Conservation (phyloP, 495 filamentous ascomycete genomes). For the Penicillium odoratum region DNA sequence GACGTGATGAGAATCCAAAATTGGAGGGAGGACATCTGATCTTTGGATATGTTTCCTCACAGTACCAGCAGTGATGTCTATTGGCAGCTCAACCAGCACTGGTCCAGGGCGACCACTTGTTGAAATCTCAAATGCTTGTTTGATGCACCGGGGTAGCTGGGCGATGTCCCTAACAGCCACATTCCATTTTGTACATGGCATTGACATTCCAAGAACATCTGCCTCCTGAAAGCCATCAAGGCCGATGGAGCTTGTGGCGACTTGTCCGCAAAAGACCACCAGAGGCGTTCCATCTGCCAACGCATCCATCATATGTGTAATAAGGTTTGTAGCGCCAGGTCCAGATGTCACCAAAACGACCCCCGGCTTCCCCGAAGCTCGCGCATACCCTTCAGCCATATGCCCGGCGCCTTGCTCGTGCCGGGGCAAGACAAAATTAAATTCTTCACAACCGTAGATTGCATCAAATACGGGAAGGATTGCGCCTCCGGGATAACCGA, state of each 20-base stretch:
- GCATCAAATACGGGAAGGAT: slow-evolving; percentile 59
- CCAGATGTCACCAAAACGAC: slow-evolving; percentile 65
- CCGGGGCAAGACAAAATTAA: slow-evolving; percentile 60
- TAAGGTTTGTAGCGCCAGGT: slow-evolving; percentile 63
- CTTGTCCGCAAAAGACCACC: slow-evolving; percentile 64
- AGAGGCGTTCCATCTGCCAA: slow-evolving; percentile 62
- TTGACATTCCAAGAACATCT: slow-evolving; percentile 61
- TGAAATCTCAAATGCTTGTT: slow-evolving; percentile 65
- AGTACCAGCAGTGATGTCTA: slow-evolving; percentile 57
- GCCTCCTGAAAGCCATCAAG: slow-evolving; percentile 65
- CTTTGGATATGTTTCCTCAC: slow-evolving; percentile 15
- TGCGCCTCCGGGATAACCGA: slow-evolving; percentile 50
- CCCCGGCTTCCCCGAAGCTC: slow-evolving; percentile 58
- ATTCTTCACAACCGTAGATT: slow-evolving; percentile 61
- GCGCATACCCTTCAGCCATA: slow-evolving; percentile 66
- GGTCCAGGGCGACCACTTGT: slow-evolving; percentile 60
- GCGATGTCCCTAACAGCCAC: slow-evolving; percentile 61
- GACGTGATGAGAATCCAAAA: not conserved
- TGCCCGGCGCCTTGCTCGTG: slow-evolving; percentile 68
- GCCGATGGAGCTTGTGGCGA: slow-evolving; percentile 54
- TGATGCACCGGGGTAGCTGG: slow-evolving; percentile 58
- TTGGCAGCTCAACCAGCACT: slow-evolving; percentile 62
- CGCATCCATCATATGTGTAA: slow-evolving; percentile 64
- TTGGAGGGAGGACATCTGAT: not conserved
- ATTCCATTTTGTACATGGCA: slow-evolving; percentile 68